phyloP scores from a whole-genome alignment of 108 stramenopile genomes.

The Cyclotella atomus region DNA sequence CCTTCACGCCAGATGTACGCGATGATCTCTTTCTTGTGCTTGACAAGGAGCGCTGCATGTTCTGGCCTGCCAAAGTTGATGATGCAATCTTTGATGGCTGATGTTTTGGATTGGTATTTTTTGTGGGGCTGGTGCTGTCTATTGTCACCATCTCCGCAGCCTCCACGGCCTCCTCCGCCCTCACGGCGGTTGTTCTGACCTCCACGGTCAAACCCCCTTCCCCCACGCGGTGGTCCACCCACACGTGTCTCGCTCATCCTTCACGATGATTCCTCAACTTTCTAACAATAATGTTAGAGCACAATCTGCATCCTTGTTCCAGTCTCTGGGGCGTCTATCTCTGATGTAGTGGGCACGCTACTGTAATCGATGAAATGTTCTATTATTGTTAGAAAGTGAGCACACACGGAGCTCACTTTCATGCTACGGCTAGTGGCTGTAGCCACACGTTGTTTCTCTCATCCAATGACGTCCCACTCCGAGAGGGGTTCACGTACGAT shows the following conservation, averaged over 20 bases:
- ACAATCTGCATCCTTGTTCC: not conserved
- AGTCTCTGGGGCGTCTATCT: not conserved
- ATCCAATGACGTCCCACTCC: too few relatives aligned
- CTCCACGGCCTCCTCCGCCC: not conserved
- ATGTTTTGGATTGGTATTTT: not conserved
- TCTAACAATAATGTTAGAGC: conserved; percentile 4
- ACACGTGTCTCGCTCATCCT: conserved; percentile 1
- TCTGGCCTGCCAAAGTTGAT: not conserved
- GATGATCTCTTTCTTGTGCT: not conserved
- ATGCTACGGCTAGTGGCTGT: too few relatives aligned
- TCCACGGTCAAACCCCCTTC: not conserved
- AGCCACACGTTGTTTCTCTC: too few relatives aligned
- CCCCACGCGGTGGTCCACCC: not conserved
- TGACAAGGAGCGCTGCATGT: not conserved
- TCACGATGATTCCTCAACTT: conserved; percentile 3
- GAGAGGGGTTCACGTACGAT: too few relatives aligned
- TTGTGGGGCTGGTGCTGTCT: not conserved
- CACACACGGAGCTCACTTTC: too few relatives aligned
- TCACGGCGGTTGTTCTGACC: conserved; percentile 1
- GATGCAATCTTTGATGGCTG: not conserved
- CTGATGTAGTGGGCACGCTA: not conserved
- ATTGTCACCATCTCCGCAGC: not conserved
- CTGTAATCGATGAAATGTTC: not conserved
- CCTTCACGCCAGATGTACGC: not conserved
- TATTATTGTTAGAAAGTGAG: not conserved